These are phyloP conservation scores for Phlegmacium glaucopus DNA, from an alignment of 768 basidiomycete genomes.

Conservation along the genomic window DNA sequence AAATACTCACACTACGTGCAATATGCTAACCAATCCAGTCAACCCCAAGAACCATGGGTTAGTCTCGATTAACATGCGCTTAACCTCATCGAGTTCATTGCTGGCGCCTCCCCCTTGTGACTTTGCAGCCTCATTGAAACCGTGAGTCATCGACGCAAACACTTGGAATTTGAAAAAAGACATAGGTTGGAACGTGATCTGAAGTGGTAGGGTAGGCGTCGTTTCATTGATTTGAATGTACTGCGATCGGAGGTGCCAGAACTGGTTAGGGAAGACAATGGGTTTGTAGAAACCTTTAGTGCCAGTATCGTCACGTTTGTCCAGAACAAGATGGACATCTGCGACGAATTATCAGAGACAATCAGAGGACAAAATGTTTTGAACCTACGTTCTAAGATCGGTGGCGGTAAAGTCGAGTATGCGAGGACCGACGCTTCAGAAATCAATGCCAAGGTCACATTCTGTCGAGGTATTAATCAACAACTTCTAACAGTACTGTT, in stretches of 20 bases:
- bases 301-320: constrained; percentile 59
- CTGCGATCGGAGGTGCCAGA: constrained; percentile 86
- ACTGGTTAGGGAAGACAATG: constrained; percentile 90
- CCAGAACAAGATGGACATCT: constrained; percentile 66
- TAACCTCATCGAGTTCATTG: constrained; percentile 90
- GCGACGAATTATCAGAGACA: background rate
- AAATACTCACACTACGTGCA: constrained; percentile 78
- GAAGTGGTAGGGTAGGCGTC: constrained; percentile 72
- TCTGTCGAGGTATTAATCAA: constrained; percentile 43
- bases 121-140: constrained; percentile 85
- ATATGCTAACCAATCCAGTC: constrained; percentile 79
- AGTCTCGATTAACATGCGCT: constrained; percentile 88
- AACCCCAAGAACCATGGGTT: constrained; percentile 86
- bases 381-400: constrained; percentile 58
- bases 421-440: constrained; percentile 63
- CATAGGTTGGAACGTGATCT: constrained; percentile 82
- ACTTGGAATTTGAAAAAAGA: constrained; percentile 85
- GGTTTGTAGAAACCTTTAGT: constrained; percentile 78
- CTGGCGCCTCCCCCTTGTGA: constrained; percentile 58
- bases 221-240: constrained; percentile 85
- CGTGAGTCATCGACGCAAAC: constrained; percentile 78
- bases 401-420: constrained; percentile 52
- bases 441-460: constrained; percentile 83
- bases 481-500: background rate
- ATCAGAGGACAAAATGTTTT: background rate